phyloP scores from a whole-genome alignment of 2,329 filamentous ascomycete species.

The Sporothrix protearum region DNA sequence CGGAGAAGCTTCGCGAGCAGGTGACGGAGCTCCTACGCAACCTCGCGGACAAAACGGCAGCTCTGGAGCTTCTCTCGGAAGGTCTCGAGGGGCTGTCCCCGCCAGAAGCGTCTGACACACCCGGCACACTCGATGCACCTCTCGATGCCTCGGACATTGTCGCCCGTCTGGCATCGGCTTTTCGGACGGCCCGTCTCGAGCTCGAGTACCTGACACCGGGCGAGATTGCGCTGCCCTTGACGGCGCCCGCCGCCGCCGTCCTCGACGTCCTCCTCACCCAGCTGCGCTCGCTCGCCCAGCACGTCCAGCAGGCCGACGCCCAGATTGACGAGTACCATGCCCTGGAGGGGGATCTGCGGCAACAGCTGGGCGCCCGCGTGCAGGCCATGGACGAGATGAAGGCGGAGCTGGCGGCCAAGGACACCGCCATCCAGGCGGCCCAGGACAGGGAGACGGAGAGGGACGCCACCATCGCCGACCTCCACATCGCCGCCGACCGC shows the following conservation, averaged over 20 bases:
- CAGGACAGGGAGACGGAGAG: no score
- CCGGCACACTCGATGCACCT: no score
- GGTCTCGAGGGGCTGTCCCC: constrained; percentile 37
- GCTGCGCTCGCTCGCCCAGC: constrained; percentile 48
- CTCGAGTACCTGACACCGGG: constrained; percentile 61
- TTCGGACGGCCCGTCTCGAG: constrained; percentile 57
- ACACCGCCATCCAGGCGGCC: no score
- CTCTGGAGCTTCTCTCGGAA: constrained; percentile 43
- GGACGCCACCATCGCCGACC: constrained; percentile 46
- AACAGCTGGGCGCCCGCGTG: constrained; percentile 54
- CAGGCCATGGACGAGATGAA: constrained; percentile 49
- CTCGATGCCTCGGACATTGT: constrained; percentile 49
- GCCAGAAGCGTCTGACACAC: constrained; percentile 38
- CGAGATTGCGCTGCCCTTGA: constrained; percentile 52
- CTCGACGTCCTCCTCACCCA: constrained; percentile 52
- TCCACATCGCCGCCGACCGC: constrained; percentile 49
- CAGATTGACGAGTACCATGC: constrained; percentile 58
- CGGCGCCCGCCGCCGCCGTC: constrained; percentile 52
- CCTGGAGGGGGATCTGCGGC: constrained; percentile 52
- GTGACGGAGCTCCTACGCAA: constrained; percentile 44
- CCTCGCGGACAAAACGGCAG: constrained; percentile 49
- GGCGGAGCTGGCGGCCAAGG: constrained; percentile 37
- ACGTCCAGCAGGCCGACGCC: constrained; percentile 48
- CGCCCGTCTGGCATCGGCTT: constrained; percentile 44
- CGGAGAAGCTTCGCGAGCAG: constrained; percentile 45